Conservation (phyloP, 2,329 filamentous ascomycete genomes). For the Venturia pyrina region DNA sequence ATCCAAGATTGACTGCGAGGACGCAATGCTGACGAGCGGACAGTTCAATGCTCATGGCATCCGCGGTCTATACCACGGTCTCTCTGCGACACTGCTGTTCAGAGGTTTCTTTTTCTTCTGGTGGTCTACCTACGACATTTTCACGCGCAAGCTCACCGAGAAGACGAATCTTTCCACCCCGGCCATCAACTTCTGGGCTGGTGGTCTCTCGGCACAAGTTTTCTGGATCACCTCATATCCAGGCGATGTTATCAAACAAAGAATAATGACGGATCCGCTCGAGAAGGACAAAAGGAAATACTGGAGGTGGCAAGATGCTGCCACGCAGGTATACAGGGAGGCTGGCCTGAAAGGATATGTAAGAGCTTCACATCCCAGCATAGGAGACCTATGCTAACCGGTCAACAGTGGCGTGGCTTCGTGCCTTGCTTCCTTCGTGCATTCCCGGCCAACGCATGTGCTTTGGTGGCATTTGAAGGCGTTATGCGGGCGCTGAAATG, state of each 20-base stretch:
- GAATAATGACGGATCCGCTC: slow-evolving; percentile 91
- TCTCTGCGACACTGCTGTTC: slow-evolving; percentile 78
- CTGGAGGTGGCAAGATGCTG: slow-evolving; percentile 69
- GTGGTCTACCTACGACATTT: slow-evolving; percentile 91
- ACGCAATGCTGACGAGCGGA: background rate
- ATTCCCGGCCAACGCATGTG: slow-evolving; percentile 93
- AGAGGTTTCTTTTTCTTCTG: slow-evolving; percentile 93
- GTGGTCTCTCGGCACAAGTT: slow-evolving; percentile 81
- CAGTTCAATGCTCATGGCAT: slow-evolving; percentile 53
- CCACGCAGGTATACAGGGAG: slow-evolving; percentile 64
- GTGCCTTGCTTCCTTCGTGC: slow-evolving; percentile 86
- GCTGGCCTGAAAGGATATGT: slow-evolving; percentile 63
- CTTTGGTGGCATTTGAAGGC: slow-evolving; percentile 84
- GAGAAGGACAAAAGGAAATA: slow-evolving; percentile 58
- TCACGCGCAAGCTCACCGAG: slow-evolving; percentile 57
- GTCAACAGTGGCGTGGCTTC: slow-evolving; percentile 64
- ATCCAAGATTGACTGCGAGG: background rate
- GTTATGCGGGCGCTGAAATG: slow-evolving; percentile 53
- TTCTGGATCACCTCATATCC: slow-evolving; percentile 94
- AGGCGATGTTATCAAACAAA: slow-evolving; percentile 87
- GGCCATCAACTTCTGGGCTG: slow-evolving; percentile 93
- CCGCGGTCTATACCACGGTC: slow-evolving; percentile 72
- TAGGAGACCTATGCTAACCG: background rate
- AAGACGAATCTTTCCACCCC: slow-evolving; percentile 65
- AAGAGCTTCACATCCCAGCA: background rate